These are phyloP conservation scores for Nemania sp. DNA, from an alignment of 2,329 filamentous ascomycete species.

Conservation along the genomic window DNA sequence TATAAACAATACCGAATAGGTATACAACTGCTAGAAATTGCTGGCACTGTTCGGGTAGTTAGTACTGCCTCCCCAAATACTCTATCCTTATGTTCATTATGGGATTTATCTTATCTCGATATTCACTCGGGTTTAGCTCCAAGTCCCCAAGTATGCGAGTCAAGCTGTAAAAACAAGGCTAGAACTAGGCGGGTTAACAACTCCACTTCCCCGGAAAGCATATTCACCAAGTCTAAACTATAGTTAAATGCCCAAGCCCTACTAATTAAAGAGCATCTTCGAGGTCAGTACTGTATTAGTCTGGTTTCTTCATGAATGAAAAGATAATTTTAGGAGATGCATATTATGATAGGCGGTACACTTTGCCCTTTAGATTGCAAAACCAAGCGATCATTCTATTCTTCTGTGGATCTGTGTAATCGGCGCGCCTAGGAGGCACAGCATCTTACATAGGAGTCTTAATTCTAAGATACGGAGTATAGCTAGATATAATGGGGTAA, in stretches of 20 bases:
- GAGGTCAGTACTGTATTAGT: neutral
- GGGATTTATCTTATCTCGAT: too few relatives aligned
- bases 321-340: neutral
- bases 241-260: too few relatives aligned
- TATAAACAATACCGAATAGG: too few relatives aligned
- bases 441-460: neutral
- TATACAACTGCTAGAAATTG: too few relatives aligned
- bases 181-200: neutral
- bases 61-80: too few relatives aligned
- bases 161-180: neutral
- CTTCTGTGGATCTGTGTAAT: neutral
- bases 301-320: too few relatives aligned
- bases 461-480: constrained; percentile 2
- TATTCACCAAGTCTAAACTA: neutral
- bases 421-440: neutral
- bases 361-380: neutral
- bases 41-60: too few relatives aligned
- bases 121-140: too few relatives aligned
- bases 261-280: neutral
- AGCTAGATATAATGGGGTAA: neutral
- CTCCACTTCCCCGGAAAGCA: neutral
- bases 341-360: too few relatives aligned
- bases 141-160: neutral
- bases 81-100: too few relatives aligned
- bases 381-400: neutral